Evolutionary conservation across 768 basidiomycete genomes (phyloP).

Genomic region (Suillus plorans): DNA sequence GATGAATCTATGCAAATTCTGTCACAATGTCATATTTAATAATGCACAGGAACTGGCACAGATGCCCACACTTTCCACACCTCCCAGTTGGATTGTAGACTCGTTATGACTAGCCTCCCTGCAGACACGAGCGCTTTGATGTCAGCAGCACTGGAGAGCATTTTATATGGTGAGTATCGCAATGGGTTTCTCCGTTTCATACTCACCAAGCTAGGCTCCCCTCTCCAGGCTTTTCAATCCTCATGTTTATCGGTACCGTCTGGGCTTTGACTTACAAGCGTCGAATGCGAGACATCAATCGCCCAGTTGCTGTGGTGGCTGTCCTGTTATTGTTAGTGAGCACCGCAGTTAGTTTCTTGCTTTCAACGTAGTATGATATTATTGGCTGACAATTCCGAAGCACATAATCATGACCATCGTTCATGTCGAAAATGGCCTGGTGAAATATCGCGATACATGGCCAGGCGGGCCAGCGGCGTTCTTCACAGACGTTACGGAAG

Average conservation of each 20-base stretch:
- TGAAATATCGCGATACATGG: neutral
- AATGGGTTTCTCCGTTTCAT: neutral
- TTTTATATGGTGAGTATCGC: neutral
- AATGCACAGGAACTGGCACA: neutral
- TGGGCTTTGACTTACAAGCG: neutral
- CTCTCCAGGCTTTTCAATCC: neutral
- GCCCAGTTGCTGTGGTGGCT: slow-evolving; percentile 15
- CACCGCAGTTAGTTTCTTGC: slow-evolving; percentile 13
- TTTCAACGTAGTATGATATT: neutral
- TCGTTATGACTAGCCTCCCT: neutral
- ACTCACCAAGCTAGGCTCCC: neutral
- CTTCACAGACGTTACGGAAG: neutral
- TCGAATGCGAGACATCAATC: slow-evolving; percentile 8
- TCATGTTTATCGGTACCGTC: neutral
- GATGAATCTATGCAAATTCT: neutral
- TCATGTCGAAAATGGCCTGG: neutral
- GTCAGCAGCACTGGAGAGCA: neutral
- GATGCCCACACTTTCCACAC: neutral
- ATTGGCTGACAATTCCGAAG: neutral
- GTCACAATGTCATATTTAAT: neutral
- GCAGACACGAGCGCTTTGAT: neutral
- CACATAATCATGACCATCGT: neutral
- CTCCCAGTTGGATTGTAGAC: neutral
- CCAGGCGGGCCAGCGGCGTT: neutral
- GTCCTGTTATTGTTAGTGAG: slow-evolving; percentile 21